Evolutionary conservation across 2,329 filamentous ascomycete genomes (phyloP).

Genomic region (Mollisia scopiformis): DNA sequence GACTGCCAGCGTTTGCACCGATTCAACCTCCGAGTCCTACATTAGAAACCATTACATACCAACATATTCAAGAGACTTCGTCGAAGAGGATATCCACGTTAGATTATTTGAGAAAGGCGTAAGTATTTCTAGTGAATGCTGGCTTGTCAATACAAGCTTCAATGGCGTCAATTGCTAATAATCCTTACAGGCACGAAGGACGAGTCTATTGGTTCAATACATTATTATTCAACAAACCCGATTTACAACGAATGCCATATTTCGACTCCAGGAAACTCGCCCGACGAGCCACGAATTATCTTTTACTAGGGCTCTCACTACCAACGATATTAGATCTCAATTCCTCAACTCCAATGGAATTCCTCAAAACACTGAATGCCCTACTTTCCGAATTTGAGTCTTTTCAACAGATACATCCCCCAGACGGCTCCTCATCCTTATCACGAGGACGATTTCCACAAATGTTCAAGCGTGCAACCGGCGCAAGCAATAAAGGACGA

Average conservation of each 20-base stretch:
- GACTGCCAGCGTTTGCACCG: conserved; percentile 18
- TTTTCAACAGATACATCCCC: conserved; percentile 84
- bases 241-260: conserved; percentile 81
- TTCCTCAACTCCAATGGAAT: conserved; percentile 78
- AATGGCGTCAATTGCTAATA: conserved; percentile 3
- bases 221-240: conserved; percentile 82
- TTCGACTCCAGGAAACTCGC: conserved; percentile 84
- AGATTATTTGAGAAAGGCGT: conserved; percentile 92
- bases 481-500: conserved; percentile 56
- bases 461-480: conserved; percentile 72
- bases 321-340: conserved; percentile 89
- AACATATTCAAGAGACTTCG: conserved; percentile 80
- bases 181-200: conserved; percentile 74
- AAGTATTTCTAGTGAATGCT: conserved; percentile 44
- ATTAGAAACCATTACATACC: conserved; percentile 43
- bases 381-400: conserved; percentile 91
- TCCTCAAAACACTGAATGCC: conserved; percentile 82
- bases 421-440: conserved; percentile 71
- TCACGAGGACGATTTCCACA: conserved; percentile 79
- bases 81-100: conserved; percentile 93
- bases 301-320: conserved; percentile 89
- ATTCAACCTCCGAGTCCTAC: conserved; percentile 35
- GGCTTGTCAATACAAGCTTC: neutral
- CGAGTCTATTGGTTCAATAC: conserved; percentile 99
- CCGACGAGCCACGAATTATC: conserved; percentile 89